These are phyloP conservation scores for Coleophoma crateriformis DNA, from an alignment of 2,329 filamentous ascomycete genomes.

Conservation along the genomic window DNA sequence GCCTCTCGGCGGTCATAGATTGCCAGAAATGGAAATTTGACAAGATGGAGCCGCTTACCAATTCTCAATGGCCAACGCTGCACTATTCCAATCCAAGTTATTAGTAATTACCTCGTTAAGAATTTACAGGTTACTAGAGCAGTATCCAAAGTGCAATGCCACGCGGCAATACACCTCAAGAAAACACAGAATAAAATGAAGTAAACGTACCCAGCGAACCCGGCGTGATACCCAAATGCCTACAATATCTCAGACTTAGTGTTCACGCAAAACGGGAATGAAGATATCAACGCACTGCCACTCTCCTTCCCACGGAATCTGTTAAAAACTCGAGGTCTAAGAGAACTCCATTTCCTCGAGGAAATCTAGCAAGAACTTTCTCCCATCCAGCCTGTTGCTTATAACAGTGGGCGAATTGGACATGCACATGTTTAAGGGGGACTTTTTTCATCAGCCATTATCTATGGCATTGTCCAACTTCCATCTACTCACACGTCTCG, in stretches of 20 bases:
- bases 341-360: constrained; percentile 69
- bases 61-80: constrained; percentile 66
- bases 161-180: background rate
- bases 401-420: constrained; percentile 71
- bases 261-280: constrained; percentile 15
- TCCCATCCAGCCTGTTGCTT: constrained; percentile 78
- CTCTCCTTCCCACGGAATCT: constrained; percentile 64
- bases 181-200: background rate
- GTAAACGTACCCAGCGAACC: constrained; percentile 50
- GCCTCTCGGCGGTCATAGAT: too few relatives aligned
- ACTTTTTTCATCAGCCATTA: constrained; percentile 25
- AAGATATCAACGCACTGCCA: constrained; percentile 53
- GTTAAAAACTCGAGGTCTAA: constrained; percentile 84
- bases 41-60: too few relatives aligned
- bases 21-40: too few relatives aligned
- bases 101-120: constrained; percentile 15
- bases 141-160: background rate
- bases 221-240: constrained; percentile 60
- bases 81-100: constrained; percentile 29
- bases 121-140: background rate
- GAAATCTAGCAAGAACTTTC: constrained; percentile 72
- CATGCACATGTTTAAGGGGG: constrained; percentile 67
- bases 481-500: constrained; percentile 47
- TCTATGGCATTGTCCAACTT: constrained; percentile 4
- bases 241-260: background rate